A percentile compares a stretch with the other conserved stretches of the same genome.
phyloP scores from a whole-genome alignment of 1,139 yeast genomes.

The Maudiozyma humilis region DNA sequence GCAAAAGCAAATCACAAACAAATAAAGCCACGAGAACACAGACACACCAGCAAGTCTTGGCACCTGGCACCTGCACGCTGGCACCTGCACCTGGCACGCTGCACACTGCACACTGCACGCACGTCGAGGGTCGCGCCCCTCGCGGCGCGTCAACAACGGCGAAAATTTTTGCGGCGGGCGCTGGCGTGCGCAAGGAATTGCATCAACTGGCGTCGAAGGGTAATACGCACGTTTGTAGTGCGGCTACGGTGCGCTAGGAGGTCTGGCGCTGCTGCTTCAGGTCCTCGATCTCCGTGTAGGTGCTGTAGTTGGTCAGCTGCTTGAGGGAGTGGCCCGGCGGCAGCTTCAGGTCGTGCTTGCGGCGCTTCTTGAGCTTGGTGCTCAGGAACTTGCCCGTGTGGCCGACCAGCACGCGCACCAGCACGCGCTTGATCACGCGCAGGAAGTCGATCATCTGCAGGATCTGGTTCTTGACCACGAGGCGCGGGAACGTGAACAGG shows the following conservation, averaged over 20 bases:
- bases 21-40: too few relatives aligned
- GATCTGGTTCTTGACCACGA: slow-evolving; percentile 41
- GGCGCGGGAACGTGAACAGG: slow-evolving; percentile 45
- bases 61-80: too few relatives aligned
- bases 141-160: too few relatives aligned
- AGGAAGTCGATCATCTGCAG: slow-evolving; percentile 50
- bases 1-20: too few relatives aligned
- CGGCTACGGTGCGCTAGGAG: too few relatives aligned
- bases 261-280: neutral
- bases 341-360: slow-evolving; percentile 9
- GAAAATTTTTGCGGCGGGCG: too few relatives aligned
- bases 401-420: slow-evolving; percentile 44
- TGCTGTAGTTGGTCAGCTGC: slow-evolving; percentile 17
- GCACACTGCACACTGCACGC: too few relatives aligned
- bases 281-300: slow-evolving; percentile 13
- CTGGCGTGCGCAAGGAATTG: too few relatives aligned
- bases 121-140: too few relatives aligned
- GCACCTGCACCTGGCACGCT: too few relatives aligned
- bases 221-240: neutral
- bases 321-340: slow-evolving; percentile 11
- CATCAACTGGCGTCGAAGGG: too few relatives aligned
- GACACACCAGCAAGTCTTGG: too few relatives aligned
- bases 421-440: slow-evolving; percentile 41
- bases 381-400: slow-evolving; percentile 53
- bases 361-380: slow-evolving; percentile 39